Conservation (phyloP, 164 flowering plant species). For the Paratinospora sagittata region DNA sequence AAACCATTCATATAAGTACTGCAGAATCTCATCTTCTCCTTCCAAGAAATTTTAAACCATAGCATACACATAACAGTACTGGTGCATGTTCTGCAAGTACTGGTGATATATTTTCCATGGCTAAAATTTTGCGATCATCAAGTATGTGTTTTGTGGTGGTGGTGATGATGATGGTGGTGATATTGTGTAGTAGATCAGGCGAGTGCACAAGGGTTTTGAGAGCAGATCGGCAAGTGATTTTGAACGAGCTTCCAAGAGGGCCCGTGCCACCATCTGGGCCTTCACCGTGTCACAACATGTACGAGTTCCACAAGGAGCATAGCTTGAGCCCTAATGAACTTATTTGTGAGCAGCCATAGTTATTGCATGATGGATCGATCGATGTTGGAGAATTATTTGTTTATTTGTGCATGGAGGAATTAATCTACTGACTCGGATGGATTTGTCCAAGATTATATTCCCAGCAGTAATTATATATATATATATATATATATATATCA, state of each 20-base stretch:
- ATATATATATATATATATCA: too few species aligned
- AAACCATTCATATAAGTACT: not conserved
- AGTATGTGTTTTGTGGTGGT: not conserved
- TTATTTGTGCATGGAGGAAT: too few species aligned
- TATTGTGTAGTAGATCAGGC: not conserved
- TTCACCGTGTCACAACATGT: slow-evolving; percentile 38
- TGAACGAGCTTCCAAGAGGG: slow-evolving; percentile 32
- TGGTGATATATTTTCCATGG: not conserved
- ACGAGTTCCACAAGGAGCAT: not conserved
- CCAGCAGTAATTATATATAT: too few species aligned
- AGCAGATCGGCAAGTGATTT: not conserved
- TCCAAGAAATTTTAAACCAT: not conserved
- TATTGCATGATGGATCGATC: too few species aligned
- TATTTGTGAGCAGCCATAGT: not conserved
- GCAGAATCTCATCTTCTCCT: not conserved
- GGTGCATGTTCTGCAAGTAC: not conserved
- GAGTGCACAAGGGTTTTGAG: not conserved
- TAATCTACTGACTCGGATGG: too few species aligned
- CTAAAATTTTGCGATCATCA: not conserved
- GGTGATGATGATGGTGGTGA: not conserved
- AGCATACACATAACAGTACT: not conserved
- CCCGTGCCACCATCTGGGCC: slow-evolving; percentile 48
- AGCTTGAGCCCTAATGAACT: slow-evolving; percentile 4
- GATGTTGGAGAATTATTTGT: too few species aligned
- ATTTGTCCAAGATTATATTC: too few species aligned